A percentile compares a stretch with the other conserved stretches of the same genome.
These are phyloP conservation scores for Fusarium oligoseptatum DNA, from an alignment of 2,329 filamentous ascomycete genomes.

Conservation along the genomic window DNA sequence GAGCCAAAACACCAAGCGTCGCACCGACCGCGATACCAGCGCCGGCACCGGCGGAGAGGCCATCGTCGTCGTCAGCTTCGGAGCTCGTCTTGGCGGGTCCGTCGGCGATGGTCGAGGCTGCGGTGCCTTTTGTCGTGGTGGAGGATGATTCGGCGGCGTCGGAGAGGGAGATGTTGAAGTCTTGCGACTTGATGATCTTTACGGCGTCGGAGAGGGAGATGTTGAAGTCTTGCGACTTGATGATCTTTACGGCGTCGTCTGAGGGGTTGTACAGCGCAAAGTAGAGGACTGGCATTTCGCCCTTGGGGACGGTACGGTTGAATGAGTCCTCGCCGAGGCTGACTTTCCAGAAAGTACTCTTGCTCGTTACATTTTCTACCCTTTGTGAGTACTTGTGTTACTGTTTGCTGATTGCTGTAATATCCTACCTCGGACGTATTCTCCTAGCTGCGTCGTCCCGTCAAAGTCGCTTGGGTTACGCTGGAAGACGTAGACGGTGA, in stretches of 20 bases:
- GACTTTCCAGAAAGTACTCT: slow-evolving; percentile 8
- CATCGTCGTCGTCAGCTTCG: background rate
- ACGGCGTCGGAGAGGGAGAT: background rate
- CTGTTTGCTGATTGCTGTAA: background rate
- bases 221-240: slow-evolving; percentile 15
- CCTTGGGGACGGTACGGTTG: background rate
- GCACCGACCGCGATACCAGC: slow-evolving; percentile 19
- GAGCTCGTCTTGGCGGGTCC: background rate
- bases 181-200: slow-evolving; percentile 4
- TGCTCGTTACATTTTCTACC: slow-evolving; percentile 16
- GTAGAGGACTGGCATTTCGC: slow-evolving; percentile 4
- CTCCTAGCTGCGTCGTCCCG: background rate
- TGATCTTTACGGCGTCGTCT: background rate
- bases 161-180: slow-evolving; percentile 12
- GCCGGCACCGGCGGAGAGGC: background rate
- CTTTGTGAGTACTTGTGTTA: background rate
- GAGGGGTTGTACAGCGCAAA: slow-evolving; percentile 1
- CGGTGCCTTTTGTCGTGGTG: background rate
- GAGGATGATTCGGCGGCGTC: background rate
- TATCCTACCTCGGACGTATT: slow-evolving; percentile 7
- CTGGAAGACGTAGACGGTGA: slow-evolving; percentile 4
- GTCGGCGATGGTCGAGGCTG: background rate
- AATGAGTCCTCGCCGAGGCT: background rate
- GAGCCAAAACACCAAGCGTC: background rate
- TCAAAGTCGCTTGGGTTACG: background rate